phyloP scores from a whole-genome alignment of 2,329 filamentous ascomycete genomes.

The Ophiocordyceps australis region DNA sequence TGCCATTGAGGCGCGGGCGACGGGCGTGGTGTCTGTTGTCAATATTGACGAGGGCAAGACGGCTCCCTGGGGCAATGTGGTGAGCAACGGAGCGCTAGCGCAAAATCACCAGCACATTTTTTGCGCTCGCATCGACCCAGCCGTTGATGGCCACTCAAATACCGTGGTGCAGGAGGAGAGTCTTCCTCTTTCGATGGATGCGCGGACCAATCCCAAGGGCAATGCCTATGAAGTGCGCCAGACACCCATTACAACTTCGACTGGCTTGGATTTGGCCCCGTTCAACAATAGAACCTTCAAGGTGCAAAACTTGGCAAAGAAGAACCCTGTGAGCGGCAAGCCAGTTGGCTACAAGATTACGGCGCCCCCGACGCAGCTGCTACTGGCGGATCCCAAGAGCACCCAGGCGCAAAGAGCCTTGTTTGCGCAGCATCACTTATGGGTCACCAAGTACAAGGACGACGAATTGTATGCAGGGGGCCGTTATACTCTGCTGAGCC shows the following conservation, averaged over 20 bases:
- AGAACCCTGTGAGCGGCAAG: conserved; percentile 23
- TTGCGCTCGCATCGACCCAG: conserved; percentile 40
- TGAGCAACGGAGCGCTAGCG: conserved; percentile 39
- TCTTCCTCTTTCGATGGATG: conserved; percentile 21
- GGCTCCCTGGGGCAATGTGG: conserved; percentile 39
- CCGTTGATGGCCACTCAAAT: conserved; percentile 40
- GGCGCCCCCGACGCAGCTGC: conserved; percentile 16
- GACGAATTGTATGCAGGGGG: conserved; percentile 25
- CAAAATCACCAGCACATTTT: conserved; percentile 54
- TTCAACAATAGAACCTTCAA: conserved; percentile 29
- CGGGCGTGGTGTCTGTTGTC: conserved; percentile 22
- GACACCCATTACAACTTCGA: conserved; percentile 23
- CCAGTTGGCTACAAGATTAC: conserved; percentile 29
- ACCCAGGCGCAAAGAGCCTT: conserved; percentile 19
- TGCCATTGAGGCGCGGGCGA: conserved; percentile 13
- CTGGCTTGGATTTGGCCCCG: conserved; percentile 28
- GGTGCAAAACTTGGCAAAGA: conserved; percentile 23
- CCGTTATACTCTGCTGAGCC: conserved; percentile 25
- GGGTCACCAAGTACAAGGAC: conserved; percentile 26
- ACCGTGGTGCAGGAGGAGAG: conserved; percentile 26
- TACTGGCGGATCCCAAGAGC: conserved; percentile 20
- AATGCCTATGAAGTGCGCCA: conserved; percentile 22
- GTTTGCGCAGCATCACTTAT: conserved; percentile 24
- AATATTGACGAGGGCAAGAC: conserved; percentile 35
- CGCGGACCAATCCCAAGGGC: conserved; percentile 27